These are phyloP conservation scores for Fusarium paranaense DNA, from an alignment of 2,329 filamentous ascomycete species.

Conservation along the genomic window DNA sequence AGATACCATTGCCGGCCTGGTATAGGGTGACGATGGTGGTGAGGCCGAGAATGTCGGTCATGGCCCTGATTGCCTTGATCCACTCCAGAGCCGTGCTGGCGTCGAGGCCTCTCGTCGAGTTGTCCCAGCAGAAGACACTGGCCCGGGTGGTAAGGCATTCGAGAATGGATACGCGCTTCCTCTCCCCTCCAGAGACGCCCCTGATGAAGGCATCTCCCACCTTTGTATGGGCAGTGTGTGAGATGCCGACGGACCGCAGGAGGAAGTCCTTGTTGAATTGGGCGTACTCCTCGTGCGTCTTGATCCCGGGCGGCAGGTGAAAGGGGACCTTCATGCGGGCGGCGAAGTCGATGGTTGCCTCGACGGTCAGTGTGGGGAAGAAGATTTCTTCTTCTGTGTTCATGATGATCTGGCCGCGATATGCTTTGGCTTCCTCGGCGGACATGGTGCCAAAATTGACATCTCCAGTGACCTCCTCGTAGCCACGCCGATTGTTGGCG, in stretches of 20 bases:
- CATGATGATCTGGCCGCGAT: slow-evolving; percentile 67
- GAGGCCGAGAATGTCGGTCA: slow-evolving; percentile 69
- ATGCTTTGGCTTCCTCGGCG: slow-evolving; percentile 59
- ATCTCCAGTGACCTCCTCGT: slow-evolving; percentile 64
- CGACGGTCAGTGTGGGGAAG: slow-evolving; percentile 79
- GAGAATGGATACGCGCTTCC: slow-evolving; percentile 54
- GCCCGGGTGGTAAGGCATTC: slow-evolving; percentile 47
- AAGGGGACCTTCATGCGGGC: slow-evolving; percentile 72
- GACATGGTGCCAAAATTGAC: slow-evolving; percentile 61
- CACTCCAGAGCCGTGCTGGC: slow-evolving; percentile 74
- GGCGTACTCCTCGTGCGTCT: slow-evolving; percentile 60
- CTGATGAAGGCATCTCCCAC: slow-evolving; percentile 78
- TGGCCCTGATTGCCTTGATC: slow-evolving; percentile 68
- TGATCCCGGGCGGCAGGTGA: slow-evolving; percentile 64
- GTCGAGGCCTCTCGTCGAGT: slow-evolving; percentile 74
- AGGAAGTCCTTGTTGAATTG: slow-evolving; percentile 73
- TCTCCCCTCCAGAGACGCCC: slow-evolving; percentile 63
- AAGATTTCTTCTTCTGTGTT: slow-evolving; percentile 73
- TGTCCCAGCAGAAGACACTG: slow-evolving; percentile 77
- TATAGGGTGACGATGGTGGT: slow-evolving; percentile 73
- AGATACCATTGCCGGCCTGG: slow-evolving; percentile 62
- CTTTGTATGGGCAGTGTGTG: slow-evolving; percentile 74
- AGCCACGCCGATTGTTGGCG: slow-evolving; percentile 69
- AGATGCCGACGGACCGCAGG: slow-evolving; percentile 78
- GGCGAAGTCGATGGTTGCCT: slow-evolving; percentile 80